phyloP scores from a whole-genome alignment of 345 rosid species.

The Brassica juncea region DNA sequence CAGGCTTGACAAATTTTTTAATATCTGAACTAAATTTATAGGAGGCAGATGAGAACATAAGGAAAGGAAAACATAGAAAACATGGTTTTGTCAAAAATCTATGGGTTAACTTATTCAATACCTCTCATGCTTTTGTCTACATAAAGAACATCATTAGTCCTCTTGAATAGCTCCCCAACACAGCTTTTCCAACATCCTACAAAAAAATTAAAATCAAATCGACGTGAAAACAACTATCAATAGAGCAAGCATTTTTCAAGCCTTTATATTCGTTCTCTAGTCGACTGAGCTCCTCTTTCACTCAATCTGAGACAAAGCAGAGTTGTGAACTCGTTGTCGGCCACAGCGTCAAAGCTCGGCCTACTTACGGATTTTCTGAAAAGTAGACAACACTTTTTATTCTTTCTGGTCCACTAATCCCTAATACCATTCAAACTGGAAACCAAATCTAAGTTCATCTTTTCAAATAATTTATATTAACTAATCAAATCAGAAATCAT shows the following conservation, averaged over 20 bases:
- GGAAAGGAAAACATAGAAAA: not conserved
- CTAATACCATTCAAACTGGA: too few relatives aligned
- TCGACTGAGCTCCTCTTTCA: not conserved
- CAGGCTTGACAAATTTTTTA: too few relatives aligned
- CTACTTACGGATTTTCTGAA: too few relatives aligned
- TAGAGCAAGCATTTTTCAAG: not conserved
- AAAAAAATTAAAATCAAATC: not conserved
- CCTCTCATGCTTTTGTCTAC: constrained; percentile 53
- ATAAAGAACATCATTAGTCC: not conserved
- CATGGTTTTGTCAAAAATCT: not conserved
- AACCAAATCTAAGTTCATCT: too few relatives aligned
- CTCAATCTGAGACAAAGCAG: not conserved
- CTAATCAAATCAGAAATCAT: too few relatives aligned
- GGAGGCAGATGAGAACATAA: not conserved
- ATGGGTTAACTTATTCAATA: not conserved
- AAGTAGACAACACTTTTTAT: too few relatives aligned
- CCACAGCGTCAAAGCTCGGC: too few relatives aligned
- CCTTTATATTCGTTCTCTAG: not conserved
- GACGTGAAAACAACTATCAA: not conserved
- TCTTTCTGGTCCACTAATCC: too few relatives aligned
- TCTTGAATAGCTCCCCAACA: not conserved
- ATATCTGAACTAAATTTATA: too few relatives aligned
- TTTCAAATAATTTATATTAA: too few relatives aligned
- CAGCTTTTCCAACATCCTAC: constrained; percentile 94
- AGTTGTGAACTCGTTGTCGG: not conserved